Conservation (phyloP, 2,329 filamentous ascomycete species). For the Monosporascus sp. region DNA sequence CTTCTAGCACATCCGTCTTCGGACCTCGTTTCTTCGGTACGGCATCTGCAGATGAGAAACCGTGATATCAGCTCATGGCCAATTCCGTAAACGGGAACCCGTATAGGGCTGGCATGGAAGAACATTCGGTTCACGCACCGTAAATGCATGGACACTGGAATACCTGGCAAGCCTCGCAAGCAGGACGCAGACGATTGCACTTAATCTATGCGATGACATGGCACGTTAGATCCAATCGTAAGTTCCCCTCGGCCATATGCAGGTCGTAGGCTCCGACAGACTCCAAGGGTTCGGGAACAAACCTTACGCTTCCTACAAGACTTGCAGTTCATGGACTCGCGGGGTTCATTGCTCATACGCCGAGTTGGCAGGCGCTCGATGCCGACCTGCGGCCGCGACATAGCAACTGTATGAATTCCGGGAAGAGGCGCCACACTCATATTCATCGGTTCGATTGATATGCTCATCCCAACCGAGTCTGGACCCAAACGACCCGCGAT, state of each 20-base stretch:
- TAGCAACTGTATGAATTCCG: constrained; percentile 45
- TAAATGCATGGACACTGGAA: constrained; percentile 88
- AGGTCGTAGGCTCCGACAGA: constrained; percentile 1
- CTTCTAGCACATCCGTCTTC: constrained; percentile 85
- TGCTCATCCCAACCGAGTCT: constrained; percentile 28
- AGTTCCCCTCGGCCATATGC: constrained; percentile 2
- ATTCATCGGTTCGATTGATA: constrained; percentile 38
- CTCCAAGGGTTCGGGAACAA: constrained; percentile 18
- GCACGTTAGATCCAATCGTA: constrained; percentile 15
- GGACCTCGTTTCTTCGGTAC: constrained; percentile 86
- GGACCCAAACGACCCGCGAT: constrained; percentile 1
- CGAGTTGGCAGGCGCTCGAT: constrained; percentile 74
- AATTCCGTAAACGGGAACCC: background rate
- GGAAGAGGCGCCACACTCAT: constrained; percentile 36
- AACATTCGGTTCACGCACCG: constrained; percentile 49
- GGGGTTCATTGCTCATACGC: constrained; percentile 66
- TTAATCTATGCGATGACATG: constrained; percentile 62
- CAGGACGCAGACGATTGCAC: constrained; percentile 78
- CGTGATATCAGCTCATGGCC: constrained; percentile 3
- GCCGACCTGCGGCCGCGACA: constrained; percentile 73
- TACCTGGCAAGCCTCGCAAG: constrained; percentile 83
- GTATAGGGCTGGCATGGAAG: constrained; percentile 7
- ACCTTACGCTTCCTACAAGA: constrained; percentile 91
- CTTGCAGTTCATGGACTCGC: constrained; percentile 92
- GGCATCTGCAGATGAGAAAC: constrained; percentile 54